phyloP scores from a whole-genome alignment of 1,284 basidiomycete species.

The Ustilago esculenta region DNA sequence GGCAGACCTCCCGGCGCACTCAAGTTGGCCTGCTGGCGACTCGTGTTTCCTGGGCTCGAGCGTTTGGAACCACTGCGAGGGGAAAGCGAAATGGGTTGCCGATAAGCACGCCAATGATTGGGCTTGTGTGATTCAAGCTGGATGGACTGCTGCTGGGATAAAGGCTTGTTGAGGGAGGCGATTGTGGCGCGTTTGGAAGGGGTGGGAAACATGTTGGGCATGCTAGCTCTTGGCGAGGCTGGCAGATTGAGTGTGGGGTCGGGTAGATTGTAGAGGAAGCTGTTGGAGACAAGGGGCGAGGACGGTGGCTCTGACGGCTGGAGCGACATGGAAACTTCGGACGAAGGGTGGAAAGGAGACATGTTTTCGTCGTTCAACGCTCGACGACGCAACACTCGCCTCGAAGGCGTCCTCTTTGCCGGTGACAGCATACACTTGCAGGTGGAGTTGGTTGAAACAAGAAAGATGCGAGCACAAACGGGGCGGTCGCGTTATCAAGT shows the following conservation, averaged over 20 bases:
- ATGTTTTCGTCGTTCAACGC: conserved; percentile 33
- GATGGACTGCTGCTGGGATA: conserved; percentile 25
- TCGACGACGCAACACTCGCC: conserved; percentile 3
- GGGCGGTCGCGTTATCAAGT: too few relatives aligned
- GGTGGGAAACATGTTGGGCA: conserved; percentile 10
- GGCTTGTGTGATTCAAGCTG: conserved; percentile 19
- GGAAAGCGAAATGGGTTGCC: conserved; percentile 1
- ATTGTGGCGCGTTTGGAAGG: conserved; percentile 26
- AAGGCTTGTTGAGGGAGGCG: conserved; percentile 34
- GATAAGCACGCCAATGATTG: neutral
- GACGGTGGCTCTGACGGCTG: conserved; percentile 21
- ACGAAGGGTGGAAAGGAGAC: conserved; percentile 8
- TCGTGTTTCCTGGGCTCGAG: conserved; percentile 1
- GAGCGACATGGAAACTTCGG: conserved; percentile 14
- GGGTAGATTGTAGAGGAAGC: conserved; percentile 45
- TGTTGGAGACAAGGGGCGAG: conserved; percentile 36
- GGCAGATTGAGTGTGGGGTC: conserved; percentile 35
- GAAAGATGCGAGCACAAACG: too few relatives aligned
- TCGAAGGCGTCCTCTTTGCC: conserved; percentile 10
- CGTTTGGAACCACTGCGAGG: conserved; percentile 7
- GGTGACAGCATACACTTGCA: conserved; percentile 17
- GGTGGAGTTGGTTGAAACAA: neutral
- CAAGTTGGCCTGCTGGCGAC: conserved; percentile 14
- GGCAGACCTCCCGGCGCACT: conserved; percentile 37
- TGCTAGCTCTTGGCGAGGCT: neutral